These are phyloP conservation scores for Rhodotorula sp. DNA, from an alignment of 1,284 basidiomycete species.

Conservation along the genomic window DNA sequence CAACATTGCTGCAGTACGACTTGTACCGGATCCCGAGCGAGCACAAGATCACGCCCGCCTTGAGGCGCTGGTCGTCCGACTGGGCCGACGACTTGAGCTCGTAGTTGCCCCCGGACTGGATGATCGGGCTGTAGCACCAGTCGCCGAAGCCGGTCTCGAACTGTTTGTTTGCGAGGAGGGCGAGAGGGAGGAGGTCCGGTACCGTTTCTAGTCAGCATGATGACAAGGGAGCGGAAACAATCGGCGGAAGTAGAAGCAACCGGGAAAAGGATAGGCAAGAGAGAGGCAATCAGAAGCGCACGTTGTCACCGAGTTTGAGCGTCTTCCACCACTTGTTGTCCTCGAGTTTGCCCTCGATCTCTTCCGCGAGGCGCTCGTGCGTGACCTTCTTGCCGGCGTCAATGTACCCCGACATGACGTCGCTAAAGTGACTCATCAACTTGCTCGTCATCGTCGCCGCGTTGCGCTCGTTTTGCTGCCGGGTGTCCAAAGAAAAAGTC, in stretches of 20 bases:
- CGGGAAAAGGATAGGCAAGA: neutral
- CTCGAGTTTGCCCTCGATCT: slow-evolving; percentile 81
- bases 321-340: slow-evolving; percentile 60
- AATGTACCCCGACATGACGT: slow-evolving; percentile 84
- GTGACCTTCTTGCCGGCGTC: slow-evolving; percentile 87
- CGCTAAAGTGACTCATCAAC: slow-evolving; percentile 79
- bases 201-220: neutral
- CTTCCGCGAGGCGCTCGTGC: slow-evolving; percentile 77
- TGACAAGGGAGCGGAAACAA: too few species aligned
- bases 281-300: slow-evolving; percentile 13
- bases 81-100: slow-evolving; percentile 83
- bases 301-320: slow-evolving; percentile 58
- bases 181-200: neutral
- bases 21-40: slow-evolving; percentile 89
- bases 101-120: slow-evolving; percentile 88
- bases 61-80: slow-evolving; percentile 76
- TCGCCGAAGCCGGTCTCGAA: slow-evolving; percentile 84
- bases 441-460: slow-evolving; percentile 81
- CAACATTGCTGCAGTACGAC: slow-evolving; percentile 87
- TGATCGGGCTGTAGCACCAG: slow-evolving; percentile 92
- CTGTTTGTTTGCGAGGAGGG: slow-evolving; percentile 52
- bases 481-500: slow-evolving; percentile 8
- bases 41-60: slow-evolving; percentile 84
- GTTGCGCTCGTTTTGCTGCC: slow-evolving; percentile 69
- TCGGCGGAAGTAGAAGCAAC: slow-evolving; percentile 2